Evolutionary conservation across 352 stramenopile genomes (phyloP).

Genomic region (Phytopythium litorale): DNA sequence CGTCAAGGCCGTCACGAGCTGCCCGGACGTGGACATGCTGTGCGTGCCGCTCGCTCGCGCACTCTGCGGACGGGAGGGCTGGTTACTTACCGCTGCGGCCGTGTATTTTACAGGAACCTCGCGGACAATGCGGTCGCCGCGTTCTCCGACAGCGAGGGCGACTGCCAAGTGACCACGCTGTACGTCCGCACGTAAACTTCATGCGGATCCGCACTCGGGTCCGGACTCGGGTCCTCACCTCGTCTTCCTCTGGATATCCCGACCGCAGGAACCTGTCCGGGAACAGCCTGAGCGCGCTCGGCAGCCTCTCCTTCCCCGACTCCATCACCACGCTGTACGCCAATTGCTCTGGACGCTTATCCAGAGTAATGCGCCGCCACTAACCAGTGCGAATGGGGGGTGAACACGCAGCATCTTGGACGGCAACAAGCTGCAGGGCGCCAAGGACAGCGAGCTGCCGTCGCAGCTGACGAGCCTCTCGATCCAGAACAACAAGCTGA

Average conservation of each 20-base stretch:
- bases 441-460: not conserved
- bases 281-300: not conserved
- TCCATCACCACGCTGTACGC: constrained; percentile 2
- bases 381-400: not conserved
- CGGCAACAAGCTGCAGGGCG: constrained; percentile 1
- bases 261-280: not conserved
- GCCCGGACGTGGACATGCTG: not conserved
- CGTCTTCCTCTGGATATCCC: not conserved
- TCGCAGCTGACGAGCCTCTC: not conserved
- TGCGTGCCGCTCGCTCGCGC: not conserved
- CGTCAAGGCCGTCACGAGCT: constrained; percentile 6
- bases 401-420: constrained; percentile 2
- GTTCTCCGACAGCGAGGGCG: not conserved
- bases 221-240: not conserved
- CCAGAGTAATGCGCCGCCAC: not conserved
- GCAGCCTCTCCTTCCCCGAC: not conserved
- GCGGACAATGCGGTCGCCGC: not conserved
- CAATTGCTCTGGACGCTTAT: not conserved
- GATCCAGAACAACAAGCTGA: constrained; percentile 2
- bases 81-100: not conserved
- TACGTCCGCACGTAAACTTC: constrained; percentile 1
- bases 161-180: constrained; percentile 3
- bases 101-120: constrained; percentile 6
- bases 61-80: not conserved
- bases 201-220: not conserved